Conservation (phyloP, 2,329 filamentous ascomycete species). For the Gnomoniopsis sp. region DNA sequence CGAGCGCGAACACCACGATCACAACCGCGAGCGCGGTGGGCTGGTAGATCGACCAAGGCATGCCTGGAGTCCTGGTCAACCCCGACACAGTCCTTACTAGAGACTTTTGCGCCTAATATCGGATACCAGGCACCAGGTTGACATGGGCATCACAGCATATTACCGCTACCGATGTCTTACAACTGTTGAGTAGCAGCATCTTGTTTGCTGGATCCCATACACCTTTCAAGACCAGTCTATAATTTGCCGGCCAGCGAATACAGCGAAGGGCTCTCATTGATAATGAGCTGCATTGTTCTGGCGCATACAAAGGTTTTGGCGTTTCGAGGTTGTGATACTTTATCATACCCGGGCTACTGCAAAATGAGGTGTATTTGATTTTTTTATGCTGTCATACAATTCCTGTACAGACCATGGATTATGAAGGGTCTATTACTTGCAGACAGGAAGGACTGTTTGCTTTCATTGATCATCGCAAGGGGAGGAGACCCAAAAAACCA, state of each 20-base stretch:
- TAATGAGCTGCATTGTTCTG: conserved; percentile 17
- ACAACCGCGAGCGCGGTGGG: conserved; percentile 4
- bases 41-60: conserved; percentile 23
- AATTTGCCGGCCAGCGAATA: not conserved
- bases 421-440: no score
- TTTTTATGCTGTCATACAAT: conserved; percentile 6
- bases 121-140: not conserved
- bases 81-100: conserved; percentile 29
- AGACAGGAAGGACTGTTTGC: not conserved
- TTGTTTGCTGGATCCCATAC: not conserved
- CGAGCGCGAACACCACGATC: conserved; percentile 25
- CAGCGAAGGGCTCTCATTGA: conserved; percentile 1
- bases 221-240: not conserved
- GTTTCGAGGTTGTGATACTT: conserved; percentile 17
- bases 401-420: not conserved
- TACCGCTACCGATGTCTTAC: not conserved
- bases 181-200: not conserved
- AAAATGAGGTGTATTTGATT: conserved; percentile 9
- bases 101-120: not conserved
- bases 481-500: no score
- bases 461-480: not conserved
- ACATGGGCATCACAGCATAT: not conserved
- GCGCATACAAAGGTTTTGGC: conserved; percentile 15
- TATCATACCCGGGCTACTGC: conserved; percentile 14
- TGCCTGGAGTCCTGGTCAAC: conserved; percentile 26